Evolutionary conservation across 345 rosid genomes (phyloP).

Genomic region (Gossypium bickii): DNA sequence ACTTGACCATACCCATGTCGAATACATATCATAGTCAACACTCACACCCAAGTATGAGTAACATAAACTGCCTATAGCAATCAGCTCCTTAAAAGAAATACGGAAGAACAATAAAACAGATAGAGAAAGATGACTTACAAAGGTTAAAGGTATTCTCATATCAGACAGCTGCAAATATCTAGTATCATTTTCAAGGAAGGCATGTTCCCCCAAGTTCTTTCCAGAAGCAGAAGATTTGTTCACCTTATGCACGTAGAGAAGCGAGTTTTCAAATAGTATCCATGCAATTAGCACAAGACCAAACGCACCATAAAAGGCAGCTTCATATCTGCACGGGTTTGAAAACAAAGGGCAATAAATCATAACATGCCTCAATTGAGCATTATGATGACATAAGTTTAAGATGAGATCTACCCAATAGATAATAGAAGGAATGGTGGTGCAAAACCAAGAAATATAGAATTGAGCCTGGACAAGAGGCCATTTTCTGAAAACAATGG

Average conservation of each 20-base stretch:
- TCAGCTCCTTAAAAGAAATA: not conserved
- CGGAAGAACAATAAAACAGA: not conserved
- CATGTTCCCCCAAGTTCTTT: slow-evolving; percentile 33
- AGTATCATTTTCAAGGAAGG: slow-evolving; percentile 41
- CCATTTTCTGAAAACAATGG: slow-evolving; percentile 72
- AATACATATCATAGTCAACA: not conserved
- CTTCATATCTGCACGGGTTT: slow-evolving; percentile 69
- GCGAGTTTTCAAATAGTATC: slow-evolving; percentile 76
- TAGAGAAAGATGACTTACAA: slow-evolving; percentile 48
- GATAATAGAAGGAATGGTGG: slow-evolving; percentile 88
- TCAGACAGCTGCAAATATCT: slow-evolving; percentile 81
- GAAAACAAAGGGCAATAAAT: slow-evolving; percentile 18
- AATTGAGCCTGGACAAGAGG: slow-evolving; percentile 69
- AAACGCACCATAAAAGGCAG: slow-evolving; percentile 84
- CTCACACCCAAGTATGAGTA: not conserved
- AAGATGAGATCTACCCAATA: slow-evolving; percentile 57
- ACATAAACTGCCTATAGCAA: not conserved
- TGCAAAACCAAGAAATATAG: slow-evolving; percentile 87
- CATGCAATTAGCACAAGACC: slow-evolving; percentile 72
- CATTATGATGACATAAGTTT: not conserved
- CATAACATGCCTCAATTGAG: not conserved
- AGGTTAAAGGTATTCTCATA: slow-evolving; percentile 72
- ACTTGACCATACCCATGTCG: not conserved
- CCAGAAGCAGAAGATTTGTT: slow-evolving; percentile 36
- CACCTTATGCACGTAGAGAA: slow-evolving; percentile 40